phyloP scores from a whole-genome alignment of 2,329 filamentous ascomycete genomes.

The Xylariaceae sp. region DNA sequence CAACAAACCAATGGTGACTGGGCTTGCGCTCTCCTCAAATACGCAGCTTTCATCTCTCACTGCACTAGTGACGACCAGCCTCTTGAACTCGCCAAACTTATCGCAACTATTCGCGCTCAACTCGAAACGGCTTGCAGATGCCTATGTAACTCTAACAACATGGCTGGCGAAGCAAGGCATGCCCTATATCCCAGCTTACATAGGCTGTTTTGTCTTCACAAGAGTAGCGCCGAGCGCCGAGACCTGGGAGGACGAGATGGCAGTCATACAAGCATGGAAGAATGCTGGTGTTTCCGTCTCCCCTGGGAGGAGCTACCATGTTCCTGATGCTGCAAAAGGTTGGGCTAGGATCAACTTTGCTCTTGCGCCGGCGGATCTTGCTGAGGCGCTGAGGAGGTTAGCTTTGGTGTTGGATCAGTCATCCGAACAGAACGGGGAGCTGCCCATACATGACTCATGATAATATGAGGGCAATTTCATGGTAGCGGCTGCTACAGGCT shows the following conservation, averaged over 20 bases:
- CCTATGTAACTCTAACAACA: background rate
- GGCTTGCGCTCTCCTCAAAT: slow-evolving; percentile 13
- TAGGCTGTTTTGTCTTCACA: slow-evolving; percentile 9
- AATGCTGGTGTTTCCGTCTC: slow-evolving; percentile 45
- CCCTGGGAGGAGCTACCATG: slow-evolving; percentile 12
- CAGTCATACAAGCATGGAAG: background rate
- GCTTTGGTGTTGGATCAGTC: background rate
- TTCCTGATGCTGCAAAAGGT: slow-evolving; percentile 17
- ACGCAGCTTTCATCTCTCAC: slow-evolving; percentile 17
- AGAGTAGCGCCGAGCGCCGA: background rate
- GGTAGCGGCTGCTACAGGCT: too few relatives aligned
- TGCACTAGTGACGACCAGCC: background rate
- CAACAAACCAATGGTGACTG: slow-evolving; percentile 7
- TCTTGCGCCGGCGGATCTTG: background rate
- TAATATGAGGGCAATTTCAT: too few relatives aligned
- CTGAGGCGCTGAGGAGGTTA: background rate
- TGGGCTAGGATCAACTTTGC: slow-evolving; percentile 24
- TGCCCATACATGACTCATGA: too few relatives aligned
- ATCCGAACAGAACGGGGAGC: too few relatives aligned
- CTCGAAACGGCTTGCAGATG: background rate
- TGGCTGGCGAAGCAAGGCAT: background rate
- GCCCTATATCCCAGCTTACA: slow-evolving; percentile 5
- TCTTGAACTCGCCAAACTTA: slow-evolving; percentile 13
- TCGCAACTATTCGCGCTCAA: slow-evolving; percentile 4
- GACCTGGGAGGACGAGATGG: slow-evolving; percentile 12